Percentiles rank a stretch among this genome's conserved stretches.
Conservation (phyloP, 768 basidiomycete species). For the Coprinopsis strossmayeri region DNA sequence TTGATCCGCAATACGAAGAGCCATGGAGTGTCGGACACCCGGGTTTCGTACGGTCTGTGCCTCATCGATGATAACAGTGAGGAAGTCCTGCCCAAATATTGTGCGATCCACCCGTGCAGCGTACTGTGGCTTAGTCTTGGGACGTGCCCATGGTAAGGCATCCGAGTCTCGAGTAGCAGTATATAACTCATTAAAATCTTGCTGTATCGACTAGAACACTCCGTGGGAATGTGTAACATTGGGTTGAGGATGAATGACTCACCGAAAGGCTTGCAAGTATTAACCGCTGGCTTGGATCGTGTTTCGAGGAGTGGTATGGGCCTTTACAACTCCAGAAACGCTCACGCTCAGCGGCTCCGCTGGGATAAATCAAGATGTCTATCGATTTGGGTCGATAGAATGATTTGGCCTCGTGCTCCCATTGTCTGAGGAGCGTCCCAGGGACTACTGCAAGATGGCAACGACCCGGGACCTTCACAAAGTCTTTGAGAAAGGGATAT, state of each 20-base stretch:
- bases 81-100: background rate
- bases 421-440: slow-evolving; percentile 18
- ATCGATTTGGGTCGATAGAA: slow-evolving; percentile 11
- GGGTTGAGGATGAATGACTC: no score
- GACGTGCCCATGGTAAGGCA: slow-evolving; percentile 15
- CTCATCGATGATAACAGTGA: slow-evolving; percentile 4
- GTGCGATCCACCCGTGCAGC: background rate
- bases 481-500: background rate
- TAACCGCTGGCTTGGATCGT: slow-evolving; percentile 9
- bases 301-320: slow-evolving; percentile 12
- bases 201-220: slow-evolving; percentile 13
- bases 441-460: slow-evolving; percentile 20
- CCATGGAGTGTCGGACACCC: background rate
- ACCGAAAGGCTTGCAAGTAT: slow-evolving; percentile 22
- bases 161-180: background rate
- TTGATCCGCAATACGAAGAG: background rate
- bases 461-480: background rate
- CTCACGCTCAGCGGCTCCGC: background rate
- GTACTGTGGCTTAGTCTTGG: background rate
- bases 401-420: slow-evolving; percentile 16
- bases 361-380: slow-evolving; percentile 21
- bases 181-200: slow-evolving; percentile 10
- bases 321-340: slow-evolving; percentile 17
- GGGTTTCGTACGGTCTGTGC: background rate
- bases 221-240: background rate